Evolutionary conservation across 2,329 filamentous ascomycete species (phyloP).

Genomic region (Fusarium sp.): DNA sequence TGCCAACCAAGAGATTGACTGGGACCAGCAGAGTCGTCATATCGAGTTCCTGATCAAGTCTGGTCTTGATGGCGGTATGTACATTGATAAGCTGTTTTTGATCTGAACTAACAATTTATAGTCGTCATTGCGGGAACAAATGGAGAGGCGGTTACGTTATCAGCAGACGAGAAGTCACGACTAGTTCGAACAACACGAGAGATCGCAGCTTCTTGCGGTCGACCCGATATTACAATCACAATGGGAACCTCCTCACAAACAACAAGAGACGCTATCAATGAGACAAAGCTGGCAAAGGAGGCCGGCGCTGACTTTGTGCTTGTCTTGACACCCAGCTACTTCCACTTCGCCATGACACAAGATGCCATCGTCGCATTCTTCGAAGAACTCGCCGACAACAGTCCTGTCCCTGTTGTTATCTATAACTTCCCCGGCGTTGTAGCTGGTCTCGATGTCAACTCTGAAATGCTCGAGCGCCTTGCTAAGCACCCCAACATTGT

Average conservation of each 20-base stretch:
- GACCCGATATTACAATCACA: slow-evolving; percentile 69
- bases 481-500: slow-evolving; percentile 72
- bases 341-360: slow-evolving; percentile 70
- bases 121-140: slow-evolving; percentile 78
- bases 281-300: slow-evolving; percentile 70
- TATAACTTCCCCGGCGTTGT: slow-evolving; percentile 79
- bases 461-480: slow-evolving; percentile 69
- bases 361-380: slow-evolving; percentile 73
- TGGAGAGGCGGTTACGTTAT: slow-evolving; percentile 77
- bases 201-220: slow-evolving; percentile 67
- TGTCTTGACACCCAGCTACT: slow-evolving; percentile 77
- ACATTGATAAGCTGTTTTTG: rapidly evolving
- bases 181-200: slow-evolving; percentile 71
- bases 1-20: slow-evolving; percentile 64
- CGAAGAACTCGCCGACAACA: slow-evolving; percentile 65
- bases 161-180: slow-evolving; percentile 69
- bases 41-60: slow-evolving; percentile 64
- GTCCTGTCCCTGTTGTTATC: slow-evolving; percentile 72
- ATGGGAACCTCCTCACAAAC: slow-evolving; percentile 74
- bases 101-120: slow-evolving; percentile 30
- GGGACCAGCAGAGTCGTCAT: slow-evolving; percentile 64
- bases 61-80: slow-evolving; percentile 61
- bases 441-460: slow-evolving; percentile 74
- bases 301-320: slow-evolving; percentile 75
- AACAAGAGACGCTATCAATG: slow-evolving; percentile 72